Evolutionary conservation across 2,329 filamentous ascomycete genomes (phyloP), one percentile per base, ranked within the genome.

Genomic region (Cladosporium phlei): DNA sequence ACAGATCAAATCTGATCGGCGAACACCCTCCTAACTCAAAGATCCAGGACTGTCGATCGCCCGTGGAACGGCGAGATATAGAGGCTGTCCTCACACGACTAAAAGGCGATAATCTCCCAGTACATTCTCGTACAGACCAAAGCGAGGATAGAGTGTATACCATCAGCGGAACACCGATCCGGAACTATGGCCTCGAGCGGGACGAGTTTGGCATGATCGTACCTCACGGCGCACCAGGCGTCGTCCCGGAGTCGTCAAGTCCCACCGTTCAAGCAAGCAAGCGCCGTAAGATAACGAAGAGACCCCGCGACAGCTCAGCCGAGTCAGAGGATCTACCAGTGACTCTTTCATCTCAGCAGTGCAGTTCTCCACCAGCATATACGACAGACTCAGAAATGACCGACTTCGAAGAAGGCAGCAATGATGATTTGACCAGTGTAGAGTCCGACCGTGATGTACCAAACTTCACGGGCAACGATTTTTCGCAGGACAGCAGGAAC

Each of bases 321-420:
- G 10, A 10, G 14, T 8, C 29, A 19, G 35, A 22, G 21, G n/a
- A 38, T 38, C 21, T 27, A 27, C 20, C n/a, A 17, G 11, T 27
- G 20, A 22, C 9, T 24, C 35, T 17, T n/a, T 12, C n/a, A n/a
- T 24, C 35, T 12, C 35, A 12, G 22, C 35, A 27, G 35, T 22
- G n/a, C 17, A 38, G n/a, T 17, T 38, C 22, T 24, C 24, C 35
- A 14, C 27, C 35, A 16, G 35, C 19, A 25, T 38, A 12, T 10
- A 38, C 35, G n/a, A 20, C 22, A 11, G 35, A 10, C 22, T 38
- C 21, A 11, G 22, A 38, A 22, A 12, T 38, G 35, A 38, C 35
- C 24, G 21, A 38, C 24, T 38, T 38, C 9, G 35, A 38, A 38
- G 35, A 38, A 38, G 35, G 27, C 21, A 38, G 35, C 35, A 25